These are phyloP conservation scores for Fagopyrum homotropicum DNA, from an alignment of 148 eudicot species.

Conservation along the genomic window DNA sequence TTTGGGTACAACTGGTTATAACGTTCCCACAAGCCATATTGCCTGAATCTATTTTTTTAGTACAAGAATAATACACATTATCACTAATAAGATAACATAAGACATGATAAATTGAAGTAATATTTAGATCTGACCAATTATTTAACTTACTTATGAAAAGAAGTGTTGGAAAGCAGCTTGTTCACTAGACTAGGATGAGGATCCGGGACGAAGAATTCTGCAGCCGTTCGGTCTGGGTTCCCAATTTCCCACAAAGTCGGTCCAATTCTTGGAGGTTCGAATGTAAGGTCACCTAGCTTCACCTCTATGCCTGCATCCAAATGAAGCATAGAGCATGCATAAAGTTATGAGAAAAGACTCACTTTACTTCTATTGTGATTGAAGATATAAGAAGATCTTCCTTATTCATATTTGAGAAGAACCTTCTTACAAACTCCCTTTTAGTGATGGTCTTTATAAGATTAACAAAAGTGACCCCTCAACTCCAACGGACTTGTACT, in stretches of 20 bases:
- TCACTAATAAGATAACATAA: not conserved
- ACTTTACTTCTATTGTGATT: no score
- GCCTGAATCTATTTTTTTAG: slow-evolving; percentile 22
- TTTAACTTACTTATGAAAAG: not conserved
- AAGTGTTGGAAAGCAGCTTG: not conserved
- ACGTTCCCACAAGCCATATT: slow-evolving; percentile 41
- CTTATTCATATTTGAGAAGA: no score
- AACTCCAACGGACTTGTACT: no score
- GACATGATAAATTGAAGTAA: not conserved
- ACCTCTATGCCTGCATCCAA: slow-evolving; percentile 7
- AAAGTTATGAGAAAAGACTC: no score
- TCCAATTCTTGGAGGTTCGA: slow-evolving; percentile 19
- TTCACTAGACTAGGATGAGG: slow-evolving; percentile 2
- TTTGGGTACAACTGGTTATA: slow-evolving; percentile 30
- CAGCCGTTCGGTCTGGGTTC: slow-evolving; percentile 22
- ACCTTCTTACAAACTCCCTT: no score
- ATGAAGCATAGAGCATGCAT: not conserved
- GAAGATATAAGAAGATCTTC: no score
- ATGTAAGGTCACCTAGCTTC: slow-evolving; percentile 12
- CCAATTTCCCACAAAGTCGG: slow-evolving; percentile 30
- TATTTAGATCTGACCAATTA: not conserved
- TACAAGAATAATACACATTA: not conserved
- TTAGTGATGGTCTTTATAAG: no score
- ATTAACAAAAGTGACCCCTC: no score
- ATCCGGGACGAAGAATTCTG: slow-evolving; percentile 18